Evolutionary conservation across 208 protist species (phyloP), one percentile per base, ranked within the genome.

Genomic region (Sergeia podlipaevii): DNA sequence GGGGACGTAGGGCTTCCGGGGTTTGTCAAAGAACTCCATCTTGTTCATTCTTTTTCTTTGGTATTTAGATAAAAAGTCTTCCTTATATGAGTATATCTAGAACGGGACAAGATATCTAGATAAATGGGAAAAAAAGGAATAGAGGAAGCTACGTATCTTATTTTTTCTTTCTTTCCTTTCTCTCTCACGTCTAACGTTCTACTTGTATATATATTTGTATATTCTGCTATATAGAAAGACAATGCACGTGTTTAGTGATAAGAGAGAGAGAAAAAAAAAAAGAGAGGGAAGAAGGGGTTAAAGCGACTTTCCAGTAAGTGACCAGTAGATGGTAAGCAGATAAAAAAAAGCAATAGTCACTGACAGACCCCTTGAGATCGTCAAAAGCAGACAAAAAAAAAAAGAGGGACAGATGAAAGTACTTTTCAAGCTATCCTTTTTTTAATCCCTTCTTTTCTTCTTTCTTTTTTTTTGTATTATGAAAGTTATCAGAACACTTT

Each of bases 1-100:
- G 13, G 82, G 80, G 10, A 81, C 70, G 57, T 83, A 93, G 20
- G 86, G 86, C 60, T 80, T 80, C 24, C 49, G 65, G 18, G 69
- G 51, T 63, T 77, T 74, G 32, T 65, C 58, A 20, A 67, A 50
- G 21, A 32, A 33, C 20, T 75, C 56, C 77, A 82, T 82, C 23
- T 53, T 17, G 15, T 28, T 56, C 26, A 17, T 42, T 57, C 46
- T 54, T 56, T 54, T 45, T 51, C 32, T 26, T 60, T 39, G 30
- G 39, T 60, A 32, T 38, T 34, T 36, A 18, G 26, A 50, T 18
- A 67, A 45, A 26, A 44, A 57, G 17, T 13, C 27, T 13, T 50
- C 13, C 27, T 5, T 11, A 50, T 20, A 45, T 52, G 28, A 27
- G 27, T 32, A 37, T 17, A 32, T 10, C 13, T 7, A 29, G 7